Percentiles rank a stretch among this genome's conserved stretches.
Evolutionary conservation across 352 stramenopile species (phyloP).

Genomic region (Pythium diclinum): DNA sequence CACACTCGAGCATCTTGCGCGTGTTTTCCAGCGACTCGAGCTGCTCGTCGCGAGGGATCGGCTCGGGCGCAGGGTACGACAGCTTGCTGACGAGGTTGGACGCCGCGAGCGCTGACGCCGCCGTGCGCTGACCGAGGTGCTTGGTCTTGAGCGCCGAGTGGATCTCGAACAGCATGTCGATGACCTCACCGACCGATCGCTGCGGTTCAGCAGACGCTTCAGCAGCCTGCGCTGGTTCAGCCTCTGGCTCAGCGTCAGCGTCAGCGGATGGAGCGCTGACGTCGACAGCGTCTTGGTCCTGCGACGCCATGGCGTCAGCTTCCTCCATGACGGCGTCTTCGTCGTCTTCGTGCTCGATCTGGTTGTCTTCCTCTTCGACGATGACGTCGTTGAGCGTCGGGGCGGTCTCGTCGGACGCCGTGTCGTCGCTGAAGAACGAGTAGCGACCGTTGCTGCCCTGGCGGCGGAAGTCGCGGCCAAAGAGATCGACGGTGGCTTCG

Average conservation of each 20-base stretch:
- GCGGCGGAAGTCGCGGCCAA: slow-evolving; percentile 28
- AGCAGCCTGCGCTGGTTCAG: slow-evolving; percentile 16
- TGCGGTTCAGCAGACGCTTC: not conserved
- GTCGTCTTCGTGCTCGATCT: slow-evolving; percentile 30
- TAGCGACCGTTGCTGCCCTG: slow-evolving; percentile 7
- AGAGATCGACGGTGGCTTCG: slow-evolving; percentile 64
- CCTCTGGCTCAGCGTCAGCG: slow-evolving; percentile 6
- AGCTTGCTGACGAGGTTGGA: slow-evolving; percentile 76
- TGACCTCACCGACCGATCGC: slow-evolving; percentile 52
- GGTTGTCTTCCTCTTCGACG: slow-evolving; percentile 33
- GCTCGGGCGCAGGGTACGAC: slow-evolving; percentile 46
- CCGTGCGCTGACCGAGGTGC: slow-evolving; percentile 74
- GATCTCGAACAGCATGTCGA: slow-evolving; percentile 86
- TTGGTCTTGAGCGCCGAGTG: slow-evolving; percentile 77
- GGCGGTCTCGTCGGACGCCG: slow-evolving; percentile 16
- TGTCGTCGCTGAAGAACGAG: slow-evolving; percentile 29
- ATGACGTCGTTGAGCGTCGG: slow-evolving; percentile 27
- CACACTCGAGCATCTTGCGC: slow-evolving; percentile 83
- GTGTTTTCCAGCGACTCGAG: slow-evolving; percentile 77
- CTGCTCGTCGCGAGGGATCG: slow-evolving; percentile 73
- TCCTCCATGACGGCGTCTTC: slow-evolving; percentile 27
- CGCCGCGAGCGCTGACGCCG: slow-evolving; percentile 61
- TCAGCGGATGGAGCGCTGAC: slow-evolving; percentile 7
- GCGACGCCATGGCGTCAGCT: slow-evolving; percentile 17
- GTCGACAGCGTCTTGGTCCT: slow-evolving; percentile 11